Base-by-base conservation (phyloP, 2,329 filamentous ascomycete genomes). In the Fusarium lateritium region DNA sequence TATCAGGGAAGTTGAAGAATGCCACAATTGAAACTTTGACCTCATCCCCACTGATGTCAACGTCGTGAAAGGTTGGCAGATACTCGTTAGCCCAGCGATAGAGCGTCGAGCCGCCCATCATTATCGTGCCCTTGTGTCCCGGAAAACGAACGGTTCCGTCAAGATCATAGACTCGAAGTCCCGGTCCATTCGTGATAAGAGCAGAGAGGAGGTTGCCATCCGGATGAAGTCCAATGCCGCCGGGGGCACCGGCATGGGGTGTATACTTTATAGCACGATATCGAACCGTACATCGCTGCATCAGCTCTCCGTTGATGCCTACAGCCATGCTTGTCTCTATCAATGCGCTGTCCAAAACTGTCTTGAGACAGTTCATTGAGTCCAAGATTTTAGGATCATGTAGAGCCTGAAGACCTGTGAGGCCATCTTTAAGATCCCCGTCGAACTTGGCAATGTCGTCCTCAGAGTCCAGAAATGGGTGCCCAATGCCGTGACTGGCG, bases 1-100 rank as follows among this genome's bases (percentile, higher is more conserved):
- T 65, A 4, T 65, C 60, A 1, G 62, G 62, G 3, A 65, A 65
- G 38, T 65, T 65, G 8, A 65, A 65, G 14, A 65, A 65, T 2
- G 60, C 62, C 7, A 65, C 62, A 2, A 65, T 65, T 2, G 62
- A 65, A 4, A 60, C 60, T 4, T 65, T 65, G 13, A 49, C 39
- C 3, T 59, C 38, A 4, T 49, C 17, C 1, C 47, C 62, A 5
- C 62, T 59, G n/a, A 59, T 54, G 4, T 65, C 60, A 10, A 65
- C 47, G 4, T 65, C 44, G 1, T 34, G 43, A 5, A 65, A 54
- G 2, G 40, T 64, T 2, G 21, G 52, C 3, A 51, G 22, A 3
- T 58, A 65, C 53, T 19, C 19, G 19, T 19, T 19, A 19, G 19
- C 19, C 62, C 59, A 65, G 0, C 62, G 62, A 10, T 65, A 65